A percentile compares a stretch with the other conserved stretches of the same genome.
Conservation (phyloP, 2,329 filamentous ascomycete genomes). For the Cladosporium colombiae region DNA sequence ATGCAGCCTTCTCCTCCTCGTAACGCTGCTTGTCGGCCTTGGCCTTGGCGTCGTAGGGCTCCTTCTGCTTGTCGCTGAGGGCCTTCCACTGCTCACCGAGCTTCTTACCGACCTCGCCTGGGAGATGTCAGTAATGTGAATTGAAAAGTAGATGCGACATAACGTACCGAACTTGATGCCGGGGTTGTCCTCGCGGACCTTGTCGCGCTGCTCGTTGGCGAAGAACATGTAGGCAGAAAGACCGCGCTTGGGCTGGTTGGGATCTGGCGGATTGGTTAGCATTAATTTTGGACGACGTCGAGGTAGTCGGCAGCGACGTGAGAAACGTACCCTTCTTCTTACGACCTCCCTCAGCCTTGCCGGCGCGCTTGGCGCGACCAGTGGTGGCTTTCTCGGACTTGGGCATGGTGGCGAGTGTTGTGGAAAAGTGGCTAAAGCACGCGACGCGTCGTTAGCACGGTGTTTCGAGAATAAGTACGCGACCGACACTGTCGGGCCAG, state of each 20-base stretch:
- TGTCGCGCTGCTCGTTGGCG: conserved; percentile 98
- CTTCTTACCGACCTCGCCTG: conserved; percentile 94
- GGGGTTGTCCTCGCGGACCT: conserved; percentile 96
- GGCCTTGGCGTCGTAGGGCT: conserved; percentile 95
- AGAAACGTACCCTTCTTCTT: conserved; percentile 68
- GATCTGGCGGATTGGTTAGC: conserved; percentile 59
- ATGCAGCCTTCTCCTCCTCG: conserved; percentile 94
- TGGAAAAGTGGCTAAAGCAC: conserved; percentile 8
- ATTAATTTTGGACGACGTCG: not conserved
- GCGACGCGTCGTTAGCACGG: conserved; percentile 18
- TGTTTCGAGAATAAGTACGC: not conserved
- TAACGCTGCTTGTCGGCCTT: conserved; percentile 98
- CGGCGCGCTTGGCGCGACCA: conserved; percentile 54
- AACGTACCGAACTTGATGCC: conserved; percentile 88
- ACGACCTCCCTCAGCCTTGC: conserved; percentile 51
- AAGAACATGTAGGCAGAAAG: conserved; percentile 99
- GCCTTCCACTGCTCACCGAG: conserved; percentile 99
- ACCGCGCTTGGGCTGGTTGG: conserved; percentile 98
- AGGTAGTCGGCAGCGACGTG: conserved; percentile 10
- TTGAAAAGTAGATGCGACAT: not conserved
- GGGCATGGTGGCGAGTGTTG: conserved; percentile 57
- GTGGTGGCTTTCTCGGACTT: conserved; percentile 63
- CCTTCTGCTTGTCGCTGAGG: conserved; percentile 86
- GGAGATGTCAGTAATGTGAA: conserved; percentile 19
- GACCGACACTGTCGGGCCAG: not conserved